Evolutionary conservation across 1,139 yeast genomes (phyloP).

Genomic region (Pichia norvegensis): DNA sequence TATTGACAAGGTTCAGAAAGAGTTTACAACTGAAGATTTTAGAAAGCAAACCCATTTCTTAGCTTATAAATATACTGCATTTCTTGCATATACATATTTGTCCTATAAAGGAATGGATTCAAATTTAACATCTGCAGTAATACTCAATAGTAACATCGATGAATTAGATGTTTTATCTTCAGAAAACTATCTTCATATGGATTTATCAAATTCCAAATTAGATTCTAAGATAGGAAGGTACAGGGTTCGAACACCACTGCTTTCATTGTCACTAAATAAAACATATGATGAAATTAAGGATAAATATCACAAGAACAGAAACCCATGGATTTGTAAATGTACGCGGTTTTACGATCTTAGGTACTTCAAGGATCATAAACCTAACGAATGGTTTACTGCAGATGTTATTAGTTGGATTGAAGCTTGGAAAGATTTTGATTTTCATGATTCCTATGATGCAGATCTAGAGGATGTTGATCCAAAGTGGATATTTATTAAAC

Average conservation of each 20-base stretch:
- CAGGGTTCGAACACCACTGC: slow-evolving; percentile 54
- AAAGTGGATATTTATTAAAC: slow-evolving; percentile 1
- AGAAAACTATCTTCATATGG: slow-evolving; percentile 48
- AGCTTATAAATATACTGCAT: neutral
- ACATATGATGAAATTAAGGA: slow-evolving; percentile 33
- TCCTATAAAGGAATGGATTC: slow-evolving; percentile 56
- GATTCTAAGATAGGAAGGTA: slow-evolving; percentile 64
- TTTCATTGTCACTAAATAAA: slow-evolving; percentile 62
- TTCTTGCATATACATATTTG: slow-evolving; percentile 24
- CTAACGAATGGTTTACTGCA: slow-evolving; percentile 63
- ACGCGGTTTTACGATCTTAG: slow-evolving; percentile 58
- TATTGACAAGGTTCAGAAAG: neutral
- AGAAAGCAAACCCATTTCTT: slow-evolving; percentile 1
- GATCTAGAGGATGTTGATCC: neutral
- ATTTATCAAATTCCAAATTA: slow-evolving; percentile 48
- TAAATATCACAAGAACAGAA: slow-evolving; percentile 28
- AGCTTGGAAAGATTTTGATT: slow-evolving; percentile 35
- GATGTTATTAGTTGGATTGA: slow-evolving; percentile 55
- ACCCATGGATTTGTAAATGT: slow-evolving; percentile 48
- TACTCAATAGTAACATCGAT: slow-evolving; percentile 80
- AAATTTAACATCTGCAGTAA: slow-evolving; percentile 53
- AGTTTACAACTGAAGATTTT: neutral
- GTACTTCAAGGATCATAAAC: slow-evolving; percentile 46
- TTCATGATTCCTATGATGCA: slow-evolving; percentile 3
- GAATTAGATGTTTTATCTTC: slow-evolving; percentile 47